Base-by-base conservation (phyloP, 176 grass and related monocot species). In the Aegilops longissima region DNA sequence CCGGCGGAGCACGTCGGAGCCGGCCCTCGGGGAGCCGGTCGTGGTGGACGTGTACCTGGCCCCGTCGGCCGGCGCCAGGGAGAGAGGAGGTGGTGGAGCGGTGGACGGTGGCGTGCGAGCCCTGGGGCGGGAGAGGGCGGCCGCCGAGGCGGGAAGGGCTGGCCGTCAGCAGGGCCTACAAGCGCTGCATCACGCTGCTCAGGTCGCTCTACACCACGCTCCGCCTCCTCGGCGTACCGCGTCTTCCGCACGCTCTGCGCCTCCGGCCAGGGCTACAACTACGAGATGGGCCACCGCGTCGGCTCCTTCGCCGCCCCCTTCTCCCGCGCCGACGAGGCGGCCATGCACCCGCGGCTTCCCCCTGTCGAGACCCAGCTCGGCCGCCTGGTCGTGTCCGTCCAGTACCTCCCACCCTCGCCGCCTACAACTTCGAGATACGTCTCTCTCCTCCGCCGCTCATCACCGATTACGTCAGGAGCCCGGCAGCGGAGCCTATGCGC, bases 231-330 rank as follows among this genome's bases (percentile, higher is more conserved):
- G 12, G 92, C 87, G 8, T 91, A 98, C 78, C 92, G 88, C 73
- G 84, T 87, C 54, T 98, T 92, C 80, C 87, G 89, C 68, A 58
- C 80, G 89, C 87, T 99, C 36, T 94, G 92, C 90, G 51, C 92
- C 9, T 91, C 92, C 10, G 88, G 86, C 56, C 97, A 90, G 38
- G 27, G 63, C 10, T 92, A 94, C 80, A 99, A 94, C 82, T 94
- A 96, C 87, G 89, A 93, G 44, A 84, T 99, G 79, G 86, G 88
- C 72, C 87, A 96, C 85, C 86, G 94, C 44, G 83, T 94, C 39
- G 85, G 89, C n/a, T 96, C 97, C 66, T 99, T 99, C 56, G 89
- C 89, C 38, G 69, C 78, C 77, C 97, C 97, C 18, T 99, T 99
- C 76, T 89, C 97, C 9, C 90, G 94, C 42, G 72, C 79, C 62